These are phyloP conservation scores for Alloteropsis semialata DNA, from an alignment of 176 grass and related monocot species.

Conservation along the genomic window DNA sequence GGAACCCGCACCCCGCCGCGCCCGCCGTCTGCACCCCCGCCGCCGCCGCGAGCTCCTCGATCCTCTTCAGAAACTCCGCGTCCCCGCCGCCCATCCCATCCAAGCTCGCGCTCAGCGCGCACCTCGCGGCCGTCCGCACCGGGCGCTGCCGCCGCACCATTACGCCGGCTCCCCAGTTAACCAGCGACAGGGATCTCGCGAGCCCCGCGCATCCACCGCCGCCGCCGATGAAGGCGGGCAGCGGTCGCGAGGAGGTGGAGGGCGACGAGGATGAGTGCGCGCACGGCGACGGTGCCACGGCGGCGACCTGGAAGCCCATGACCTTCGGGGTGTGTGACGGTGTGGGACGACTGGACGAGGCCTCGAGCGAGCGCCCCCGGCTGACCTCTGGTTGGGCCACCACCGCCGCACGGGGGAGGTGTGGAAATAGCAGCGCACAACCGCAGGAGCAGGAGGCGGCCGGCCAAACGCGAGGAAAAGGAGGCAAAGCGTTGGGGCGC, in stretches of 20 bases:
- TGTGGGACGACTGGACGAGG: too few species aligned
- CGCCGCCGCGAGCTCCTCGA: slow-evolving; percentile 58
- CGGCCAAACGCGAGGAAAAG: slow-evolving; percentile 1
- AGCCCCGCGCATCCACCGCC: slow-evolving; percentile 14
- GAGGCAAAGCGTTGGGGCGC: not conserved
- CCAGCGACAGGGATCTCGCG: slow-evolving; percentile 27
- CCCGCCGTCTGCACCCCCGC: not conserved
- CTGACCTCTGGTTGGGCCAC: slow-evolving; percentile 18
- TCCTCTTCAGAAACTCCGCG: slow-evolving; percentile 48
- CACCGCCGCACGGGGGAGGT: slow-evolving; percentile 19
- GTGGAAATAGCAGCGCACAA: slow-evolving; percentile 23
- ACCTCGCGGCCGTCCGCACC: not conserved
- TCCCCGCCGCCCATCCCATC: slow-evolving; percentile 48
- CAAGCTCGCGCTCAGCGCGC: slow-evolving; percentile 45
- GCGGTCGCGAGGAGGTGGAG: slow-evolving; percentile 32
- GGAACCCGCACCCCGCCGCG: slow-evolving; percentile 27
- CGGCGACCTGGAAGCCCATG: slow-evolving; percentile 45
- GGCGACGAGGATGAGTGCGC: slow-evolving; percentile 22
- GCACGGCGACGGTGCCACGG: slow-evolving; percentile 30
- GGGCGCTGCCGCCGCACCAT: not conserved
- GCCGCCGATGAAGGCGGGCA: slow-evolving; percentile 33
- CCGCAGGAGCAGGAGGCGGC: slow-evolving; percentile 16
- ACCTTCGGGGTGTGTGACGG: not conserved
- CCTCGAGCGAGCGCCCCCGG: not conserved
- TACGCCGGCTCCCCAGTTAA: not conserved